Percentiles rank a stretch among this genome's conserved stretches.
These are phyloP conservation scores for Tricholoma terreum DNA, from an alignment of 768 basidiomycete genomes.

Conservation along the genomic window DNA sequence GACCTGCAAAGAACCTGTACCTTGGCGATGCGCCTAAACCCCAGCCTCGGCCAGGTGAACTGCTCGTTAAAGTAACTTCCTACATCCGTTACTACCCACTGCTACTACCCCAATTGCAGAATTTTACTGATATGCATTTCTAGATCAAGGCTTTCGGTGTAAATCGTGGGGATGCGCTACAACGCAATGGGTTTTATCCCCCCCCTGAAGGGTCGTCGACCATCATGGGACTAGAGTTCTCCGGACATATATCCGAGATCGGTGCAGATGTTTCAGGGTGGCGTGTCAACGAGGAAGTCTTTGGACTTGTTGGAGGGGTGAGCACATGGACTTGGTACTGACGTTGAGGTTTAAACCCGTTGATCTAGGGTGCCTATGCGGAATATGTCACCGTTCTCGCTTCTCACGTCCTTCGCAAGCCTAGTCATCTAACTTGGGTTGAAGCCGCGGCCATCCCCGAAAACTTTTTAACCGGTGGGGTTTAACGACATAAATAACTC, in stretches of 20 bases:
- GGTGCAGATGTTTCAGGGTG: constrained; percentile 51
- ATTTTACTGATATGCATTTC: background rate
- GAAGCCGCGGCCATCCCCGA: constrained; percentile 90
- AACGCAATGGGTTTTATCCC: constrained; percentile 73
- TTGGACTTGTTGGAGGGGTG: constrained; percentile 80
- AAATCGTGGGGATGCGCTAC: constrained; percentile 82
- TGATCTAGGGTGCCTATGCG: constrained; percentile 79
- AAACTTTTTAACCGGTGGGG: constrained; percentile 76
- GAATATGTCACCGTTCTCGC: constrained; percentile 73
- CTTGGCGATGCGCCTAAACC: constrained; percentile 72
- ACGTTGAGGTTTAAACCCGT: constrained; percentile 2
- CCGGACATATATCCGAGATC: constrained; percentile 57
- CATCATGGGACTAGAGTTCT: constrained; percentile 87
- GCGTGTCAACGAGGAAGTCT: constrained; percentile 67
- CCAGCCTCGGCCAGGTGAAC: constrained; percentile 50
- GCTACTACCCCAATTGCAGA: background rate
- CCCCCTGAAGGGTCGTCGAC: constrained; percentile 70
- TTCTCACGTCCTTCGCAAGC: constrained; percentile 72
- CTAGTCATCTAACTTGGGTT: constrained; percentile 68
- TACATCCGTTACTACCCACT: background rate
- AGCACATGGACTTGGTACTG: constrained; percentile 21
- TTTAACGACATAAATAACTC: background rate
- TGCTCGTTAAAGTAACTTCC: constrained; percentile 73
- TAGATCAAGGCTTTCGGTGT: constrained; percentile 84
- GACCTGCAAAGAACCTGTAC: constrained; percentile 74